Evolutionary conservation across 768 basidiomycete species (phyloP).

Genomic region (Hericium erinaceus): DNA sequence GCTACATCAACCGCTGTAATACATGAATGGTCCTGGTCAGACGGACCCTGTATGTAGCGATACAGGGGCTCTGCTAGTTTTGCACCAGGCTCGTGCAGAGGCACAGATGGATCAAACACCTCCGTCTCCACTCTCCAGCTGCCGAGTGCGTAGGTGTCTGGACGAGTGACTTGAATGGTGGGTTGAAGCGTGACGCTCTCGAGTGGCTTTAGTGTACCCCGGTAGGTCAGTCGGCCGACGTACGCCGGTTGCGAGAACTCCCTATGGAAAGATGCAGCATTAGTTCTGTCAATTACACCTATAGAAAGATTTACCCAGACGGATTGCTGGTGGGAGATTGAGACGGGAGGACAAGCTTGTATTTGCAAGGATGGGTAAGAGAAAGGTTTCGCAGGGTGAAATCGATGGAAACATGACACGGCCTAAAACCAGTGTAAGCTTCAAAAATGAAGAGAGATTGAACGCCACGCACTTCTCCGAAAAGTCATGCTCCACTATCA

Average conservation of each 20-base stretch:
- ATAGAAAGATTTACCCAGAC: conserved; percentile 15
- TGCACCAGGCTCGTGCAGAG: conserved; percentile 8
- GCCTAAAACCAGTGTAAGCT: conserved; percentile 28
- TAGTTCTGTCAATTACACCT: neutral
- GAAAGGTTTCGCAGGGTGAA: conserved; percentile 70
- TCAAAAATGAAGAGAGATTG: neutral
- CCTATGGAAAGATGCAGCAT: conserved; percentile 18
- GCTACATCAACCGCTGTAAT: conserved; percentile 24
- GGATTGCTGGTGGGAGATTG: conserved; percentile 15
- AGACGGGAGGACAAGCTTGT: conserved; percentile 39
- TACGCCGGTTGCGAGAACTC: conserved; percentile 45
- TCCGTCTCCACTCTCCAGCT: conserved; percentile 65
- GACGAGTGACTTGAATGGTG: conserved; percentile 49
- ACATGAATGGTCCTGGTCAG: conserved; percentile 19
- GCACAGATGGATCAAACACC: conserved; percentile 33
- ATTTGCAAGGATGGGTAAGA: conserved; percentile 47
- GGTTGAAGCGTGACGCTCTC: conserved; percentile 34
- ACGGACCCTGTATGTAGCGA: conserved; percentile 31
- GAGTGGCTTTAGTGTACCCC: conserved; percentile 46
- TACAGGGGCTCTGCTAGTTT: conserved; percentile 27
- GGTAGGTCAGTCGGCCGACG: conserved; percentile 57
- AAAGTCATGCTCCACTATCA: conserved; percentile 54
- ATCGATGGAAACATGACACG: conserved; percentile 41
- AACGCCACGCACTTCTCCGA: conserved; percentile 40
- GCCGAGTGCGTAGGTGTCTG: conserved; percentile 56